Base-by-base conservation (phyloP, 2,329 filamentous ascomycete genomes). In the Didymella glomerata region DNA sequence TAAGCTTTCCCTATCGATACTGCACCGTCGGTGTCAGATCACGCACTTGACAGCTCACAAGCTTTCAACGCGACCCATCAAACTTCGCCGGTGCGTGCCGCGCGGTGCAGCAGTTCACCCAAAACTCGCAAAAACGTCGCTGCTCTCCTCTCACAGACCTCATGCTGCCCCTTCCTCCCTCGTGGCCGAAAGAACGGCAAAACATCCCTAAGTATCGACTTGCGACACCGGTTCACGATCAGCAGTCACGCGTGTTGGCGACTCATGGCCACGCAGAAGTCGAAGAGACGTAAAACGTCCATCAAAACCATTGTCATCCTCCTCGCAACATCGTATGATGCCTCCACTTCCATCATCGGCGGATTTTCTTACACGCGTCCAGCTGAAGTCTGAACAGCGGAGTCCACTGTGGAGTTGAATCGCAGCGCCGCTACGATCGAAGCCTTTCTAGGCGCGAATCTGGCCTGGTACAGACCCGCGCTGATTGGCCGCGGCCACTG, bases 21-120 rank as follows among this genome's bases (percentile, higher is more conserved):
- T 50, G 56, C 50, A 58, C 24, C 20, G 32, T 16, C 32, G n/a
- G 46, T 53, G 49, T 45, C 48, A 45, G 24, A 28, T 44, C 36
- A 46, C 41, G 13, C 40, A 46, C 20, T 16, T 51, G 47, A 47
- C 54, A 50, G 41, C 47, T 51, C 32, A 50, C 47, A 59, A 59
- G 40, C 56, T 54, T 46, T 46, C 25, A 20, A 20, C 38, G 16
- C 55, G 40, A 58, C 55, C 49, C 49, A 20, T 40, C 18, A 49
- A 28, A 32, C 18, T 46, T 54, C 32, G 56, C 56, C 49, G 46
- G 45, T 54, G 30, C 49, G 49, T 44, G 46, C 56, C 49, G 40
- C 41, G 20, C 16, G 20, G 18, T 46, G 45, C 49, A 54, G 49
- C 46, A 24, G 55, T 58, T 58, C 55, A 48, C 44, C 38, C 55